A percentile compares a stretch with the other conserved stretches of the same genome.
Evolutionary conservation across 2,329 filamentous ascomycete species (phyloP).

Genomic region (Paramyrothecium sp.): DNA sequence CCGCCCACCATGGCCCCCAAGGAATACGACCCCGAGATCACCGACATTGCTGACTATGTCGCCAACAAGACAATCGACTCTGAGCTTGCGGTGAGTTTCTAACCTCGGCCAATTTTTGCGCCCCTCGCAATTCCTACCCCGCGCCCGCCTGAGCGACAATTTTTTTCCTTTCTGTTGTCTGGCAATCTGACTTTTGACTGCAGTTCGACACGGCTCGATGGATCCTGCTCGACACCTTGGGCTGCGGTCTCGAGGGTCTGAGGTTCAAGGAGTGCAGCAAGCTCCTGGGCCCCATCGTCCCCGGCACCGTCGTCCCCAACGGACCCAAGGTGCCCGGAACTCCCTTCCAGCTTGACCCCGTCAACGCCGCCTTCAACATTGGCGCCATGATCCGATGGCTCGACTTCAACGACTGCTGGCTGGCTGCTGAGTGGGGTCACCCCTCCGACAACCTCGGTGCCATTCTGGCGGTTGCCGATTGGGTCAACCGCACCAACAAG

Average conservation of each 20-base stretch:
- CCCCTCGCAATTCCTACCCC: not conserved
- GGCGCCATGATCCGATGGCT: conserved; percentile 98
- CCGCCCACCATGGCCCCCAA: conserved; percentile 46
- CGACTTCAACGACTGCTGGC: conserved; percentile 99
- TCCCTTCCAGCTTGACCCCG: conserved; percentile 88
- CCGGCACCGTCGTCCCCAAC: conserved; percentile 87
- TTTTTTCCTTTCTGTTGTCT: not conserved
- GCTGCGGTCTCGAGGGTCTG: conserved; percentile 93
- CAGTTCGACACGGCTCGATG: conserved; percentile 94
- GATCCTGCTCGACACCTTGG: conserved; percentile 94
- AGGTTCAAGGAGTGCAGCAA: conserved; percentile 96
- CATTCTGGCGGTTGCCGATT: conserved; percentile 95
- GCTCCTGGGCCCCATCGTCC: conserved; percentile 87
- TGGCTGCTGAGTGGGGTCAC: conserved; percentile 98
- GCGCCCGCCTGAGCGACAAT: not conserved
- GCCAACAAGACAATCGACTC: conserved; percentile 90
- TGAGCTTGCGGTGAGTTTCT: conserved; percentile 76
- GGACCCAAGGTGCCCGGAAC: conserved; percentile 90
- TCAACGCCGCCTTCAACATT: conserved; percentile 98
- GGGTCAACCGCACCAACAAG: conserved; percentile 89
- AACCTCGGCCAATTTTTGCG: not conserved
- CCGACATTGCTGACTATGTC: conserved; percentile 92
- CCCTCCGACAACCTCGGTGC: conserved; percentile 97
- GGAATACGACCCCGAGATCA: conserved; percentile 87
- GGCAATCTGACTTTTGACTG: conserved; percentile 8